These are phyloP conservation scores for Naematelia encephala DNA, from an alignment of 768 basidiomycete species.

Conservation along the genomic window DNA sequence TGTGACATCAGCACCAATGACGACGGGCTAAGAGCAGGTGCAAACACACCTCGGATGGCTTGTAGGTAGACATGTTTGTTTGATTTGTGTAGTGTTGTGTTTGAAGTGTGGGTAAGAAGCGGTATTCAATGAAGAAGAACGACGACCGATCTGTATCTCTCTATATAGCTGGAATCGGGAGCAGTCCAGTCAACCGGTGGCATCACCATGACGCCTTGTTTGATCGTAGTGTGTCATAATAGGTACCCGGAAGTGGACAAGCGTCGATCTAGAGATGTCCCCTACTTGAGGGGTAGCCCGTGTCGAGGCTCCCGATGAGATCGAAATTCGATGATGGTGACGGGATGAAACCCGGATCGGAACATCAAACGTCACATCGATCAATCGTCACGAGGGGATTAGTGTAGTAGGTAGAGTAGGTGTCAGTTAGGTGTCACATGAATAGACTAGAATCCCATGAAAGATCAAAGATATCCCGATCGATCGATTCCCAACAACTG, in stretches of 20 bases:
- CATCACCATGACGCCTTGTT: background rate
- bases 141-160: background rate
- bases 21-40: background rate
- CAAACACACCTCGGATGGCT: slow-evolving; percentile 49
- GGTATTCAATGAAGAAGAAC: background rate
- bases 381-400: background rate
- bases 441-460: too few species aligned
- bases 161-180: background rate
- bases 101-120: slow-evolving; percentile 1
- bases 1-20: slow-evolving; percentile 1
- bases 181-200: background rate
- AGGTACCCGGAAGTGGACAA: background rate
- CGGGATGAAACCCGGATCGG: background rate
- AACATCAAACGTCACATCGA: background rate
- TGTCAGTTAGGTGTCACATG: too few species aligned
- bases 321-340: background rate
- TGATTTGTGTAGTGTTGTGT: slow-evolving; percentile 24
- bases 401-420: too few species aligned
- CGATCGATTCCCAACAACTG: too few species aligned
- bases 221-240: background rate
- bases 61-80: slow-evolving; percentile 50
- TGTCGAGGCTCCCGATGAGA: background rate
- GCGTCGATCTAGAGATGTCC: background rate
- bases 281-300: background rate
- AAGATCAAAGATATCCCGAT: too few species aligned